A percentile compares a stretch with the other conserved stretches of the same genome.
These are phyloP conservation scores for Trichosanthes truncata DNA, from an alignment of 306 rosid genomes.

Conservation along the genomic window DNA sequence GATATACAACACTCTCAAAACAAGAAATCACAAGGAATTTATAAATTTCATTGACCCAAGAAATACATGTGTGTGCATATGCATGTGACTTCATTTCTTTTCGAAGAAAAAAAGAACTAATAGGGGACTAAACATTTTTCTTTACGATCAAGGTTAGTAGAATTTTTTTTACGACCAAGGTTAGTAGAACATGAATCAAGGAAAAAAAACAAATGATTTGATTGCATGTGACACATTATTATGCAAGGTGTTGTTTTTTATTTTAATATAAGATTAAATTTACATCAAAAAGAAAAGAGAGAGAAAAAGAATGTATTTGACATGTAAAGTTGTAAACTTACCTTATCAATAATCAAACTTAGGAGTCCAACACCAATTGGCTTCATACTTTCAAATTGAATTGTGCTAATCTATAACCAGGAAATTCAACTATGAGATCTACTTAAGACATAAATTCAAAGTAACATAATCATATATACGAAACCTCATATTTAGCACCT, in stretches of 20 bases:
- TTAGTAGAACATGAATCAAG: background rate
- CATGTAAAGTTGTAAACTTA: slow-evolving; percentile 17
- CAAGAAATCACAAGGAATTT: background rate
- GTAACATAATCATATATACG: background rate
- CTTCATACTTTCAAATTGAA: slow-evolving; percentile 91
- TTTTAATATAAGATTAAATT: background rate
- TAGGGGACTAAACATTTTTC: background rate
- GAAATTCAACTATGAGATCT: slow-evolving; percentile 9
- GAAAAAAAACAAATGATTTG: background rate
- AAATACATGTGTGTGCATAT: background rate
- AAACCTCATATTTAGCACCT: slow-evolving; percentile 41
- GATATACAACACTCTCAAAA: slow-evolving; percentile 16
- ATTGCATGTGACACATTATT: background rate
- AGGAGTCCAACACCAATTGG: slow-evolving; percentile 89
- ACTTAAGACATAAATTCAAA: slow-evolving; percentile 6
- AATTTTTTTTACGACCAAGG: background rate
- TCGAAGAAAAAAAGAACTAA: background rate
- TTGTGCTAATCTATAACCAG: slow-evolving; percentile 71
- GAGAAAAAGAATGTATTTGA: slow-evolving; percentile 1
- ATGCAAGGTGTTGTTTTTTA: background rate
- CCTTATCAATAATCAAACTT: slow-evolving; percentile 81
- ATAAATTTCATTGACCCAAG: background rate
- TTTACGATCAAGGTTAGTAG: background rate
- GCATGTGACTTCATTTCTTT: background rate
- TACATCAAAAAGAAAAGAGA: background rate